A percentile compares a stretch with the other conserved stretches of the same genome.
phyloP scores from a whole-genome alignment of 1,139 yeast genomes.

The Candida dubliniensis region DNA sequence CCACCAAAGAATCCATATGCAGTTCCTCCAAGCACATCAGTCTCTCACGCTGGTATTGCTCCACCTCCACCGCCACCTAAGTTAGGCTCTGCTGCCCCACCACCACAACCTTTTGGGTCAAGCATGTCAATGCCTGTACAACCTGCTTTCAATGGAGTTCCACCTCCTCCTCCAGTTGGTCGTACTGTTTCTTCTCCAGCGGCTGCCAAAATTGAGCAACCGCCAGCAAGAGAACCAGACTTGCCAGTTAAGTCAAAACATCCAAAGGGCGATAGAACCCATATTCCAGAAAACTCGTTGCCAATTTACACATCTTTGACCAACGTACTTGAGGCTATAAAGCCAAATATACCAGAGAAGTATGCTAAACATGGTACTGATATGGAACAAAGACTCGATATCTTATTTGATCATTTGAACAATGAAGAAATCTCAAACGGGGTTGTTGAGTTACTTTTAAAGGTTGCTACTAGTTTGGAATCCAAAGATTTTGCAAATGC shows the following conservation, averaged over 20 bases:
- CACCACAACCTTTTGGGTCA: constrained; percentile 16
- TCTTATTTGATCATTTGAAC: constrained; percentile 78
- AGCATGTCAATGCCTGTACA: constrained; percentile 10
- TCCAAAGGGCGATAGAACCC: constrained; percentile 72
- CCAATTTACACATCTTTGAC: constrained; percentile 62
- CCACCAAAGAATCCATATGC: constrained; percentile 45
- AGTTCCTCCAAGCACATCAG: constrained; percentile 29
- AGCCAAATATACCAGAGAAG: constrained; percentile 76
- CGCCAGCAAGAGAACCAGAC: constrained; percentile 20
- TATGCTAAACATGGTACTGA: constrained; percentile 75
- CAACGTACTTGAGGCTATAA: constrained; percentile 56
- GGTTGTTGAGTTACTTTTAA: constrained; percentile 55
- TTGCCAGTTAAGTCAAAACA: constrained; percentile 32
- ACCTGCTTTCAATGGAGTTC: constrained; percentile 14
- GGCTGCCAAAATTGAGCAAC: constrained; percentile 12
- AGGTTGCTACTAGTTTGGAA: constrained; percentile 52
- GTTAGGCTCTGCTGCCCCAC: constrained; percentile 17
- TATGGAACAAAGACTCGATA: constrained; percentile 76
- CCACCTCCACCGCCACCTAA: constrained; percentile 20
- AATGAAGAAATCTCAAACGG: constrained; percentile 63
- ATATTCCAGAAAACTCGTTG: constrained; percentile 57
- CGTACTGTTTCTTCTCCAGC: constrained; percentile 13
- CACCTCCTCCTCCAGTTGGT: constrained; percentile 22
- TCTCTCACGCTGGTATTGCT: constrained; percentile 12
- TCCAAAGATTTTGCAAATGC: constrained; percentile 63